Evolutionary conservation across 208 protist genomes (phyloP).

Genomic region (Crithidia bombi): DNA sequence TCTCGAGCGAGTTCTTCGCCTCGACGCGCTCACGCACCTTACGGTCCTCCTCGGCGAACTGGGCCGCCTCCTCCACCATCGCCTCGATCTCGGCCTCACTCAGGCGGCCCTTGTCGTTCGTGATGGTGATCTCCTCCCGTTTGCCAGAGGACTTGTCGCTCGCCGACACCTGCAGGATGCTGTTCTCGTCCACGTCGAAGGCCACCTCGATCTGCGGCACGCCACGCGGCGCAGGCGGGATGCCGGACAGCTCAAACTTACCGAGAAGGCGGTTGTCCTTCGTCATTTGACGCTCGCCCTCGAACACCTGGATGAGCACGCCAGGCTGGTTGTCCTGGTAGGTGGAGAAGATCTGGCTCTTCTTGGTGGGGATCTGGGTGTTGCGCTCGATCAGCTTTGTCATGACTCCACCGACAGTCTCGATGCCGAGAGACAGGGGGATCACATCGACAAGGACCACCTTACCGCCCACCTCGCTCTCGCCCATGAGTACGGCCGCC

Average conservation of each 20-base stretch:
- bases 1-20: slow-evolving; percentile 94
- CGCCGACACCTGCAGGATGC: slow-evolving; percentile 96
- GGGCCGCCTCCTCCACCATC: slow-evolving; percentile 96
- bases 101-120: slow-evolving; percentile 97
- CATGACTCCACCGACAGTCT: slow-evolving; percentile 96
- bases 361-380: slow-evolving; percentile 81
- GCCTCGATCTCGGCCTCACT: slow-evolving; percentile 94
- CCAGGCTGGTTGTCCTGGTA: slow-evolving; percentile 85
- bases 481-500: slow-evolving; percentile 91
- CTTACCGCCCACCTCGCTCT: slow-evolving; percentile 69
- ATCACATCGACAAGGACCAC: slow-evolving; percentile 88
- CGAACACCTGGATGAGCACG: slow-evolving; percentile 94
- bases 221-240: slow-evolving; percentile 86
- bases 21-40: slow-evolving; percentile 86
- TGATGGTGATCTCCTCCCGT: slow-evolving; percentile 91
- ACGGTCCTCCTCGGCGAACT: slow-evolving; percentile 93
- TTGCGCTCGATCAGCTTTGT: slow-evolving; percentile 90
- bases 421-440: slow-evolving; percentile 95
- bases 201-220: slow-evolving; percentile 98
- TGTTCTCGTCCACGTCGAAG: slow-evolving; percentile 99
- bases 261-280: slow-evolving; percentile 94
- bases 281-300: slow-evolving; percentile 94
- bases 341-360: slow-evolving; percentile 89
- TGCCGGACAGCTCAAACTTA: slow-evolving; percentile 93
- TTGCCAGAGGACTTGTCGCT: slow-evolving; percentile 93